These are phyloP conservation scores for Circinella umbellata DNA, from an alignment of 371 early-diverging fungal species.

Conservation along the genomic window DNA sequence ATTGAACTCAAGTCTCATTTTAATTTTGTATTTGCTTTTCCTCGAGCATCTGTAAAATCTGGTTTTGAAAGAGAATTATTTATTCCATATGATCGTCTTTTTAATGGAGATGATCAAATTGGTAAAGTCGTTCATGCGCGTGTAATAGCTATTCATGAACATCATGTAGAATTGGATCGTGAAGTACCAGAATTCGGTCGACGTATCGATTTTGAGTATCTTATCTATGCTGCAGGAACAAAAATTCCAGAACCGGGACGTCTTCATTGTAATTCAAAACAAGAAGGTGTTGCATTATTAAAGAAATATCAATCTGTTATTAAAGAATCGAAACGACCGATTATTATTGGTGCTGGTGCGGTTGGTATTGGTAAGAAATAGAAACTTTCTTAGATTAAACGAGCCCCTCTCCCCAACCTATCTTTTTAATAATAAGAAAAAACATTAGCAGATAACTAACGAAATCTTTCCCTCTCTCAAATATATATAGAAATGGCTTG, in stretches of 20 bases:
- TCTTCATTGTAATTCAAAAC: slow-evolving; percentile 48
- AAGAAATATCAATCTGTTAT: slow-evolving; percentile 56
- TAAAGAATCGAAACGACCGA: slow-evolving; percentile 46
- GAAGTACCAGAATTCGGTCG: slow-evolving; percentile 53
- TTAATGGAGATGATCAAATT: slow-evolving; percentile 42
- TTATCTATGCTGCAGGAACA: slow-evolving; percentile 63
- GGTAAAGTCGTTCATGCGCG: slow-evolving; percentile 61
- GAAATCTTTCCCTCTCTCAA: too few relatives aligned
- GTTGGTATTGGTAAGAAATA: slow-evolving; percentile 58
- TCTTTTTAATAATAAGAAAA: too few relatives aligned
- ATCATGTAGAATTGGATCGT: slow-evolving; percentile 60
- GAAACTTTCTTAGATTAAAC: background rate
- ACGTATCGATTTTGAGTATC: slow-evolving; percentile 57
- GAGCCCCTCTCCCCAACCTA: too few relatives aligned
- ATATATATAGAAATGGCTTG: slow-evolving; percentile 57
- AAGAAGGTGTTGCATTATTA: slow-evolving; percentile 45
- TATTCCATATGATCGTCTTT: slow-evolving; percentile 58
- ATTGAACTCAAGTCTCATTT: slow-evolving; percentile 65
- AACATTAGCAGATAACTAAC: too few relatives aligned
- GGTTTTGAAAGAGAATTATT: slow-evolving; percentile 69
- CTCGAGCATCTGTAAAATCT: slow-evolving; percentile 60
- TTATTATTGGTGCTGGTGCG: slow-evolving; percentile 72
- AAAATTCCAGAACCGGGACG: slow-evolving; percentile 56
- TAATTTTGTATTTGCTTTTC: slow-evolving; percentile 70
- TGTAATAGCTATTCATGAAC: slow-evolving; percentile 49